Base-by-base conservation (phyloP, 257 asterid species). In the Nicotiana tomentosiformis region DNA sequence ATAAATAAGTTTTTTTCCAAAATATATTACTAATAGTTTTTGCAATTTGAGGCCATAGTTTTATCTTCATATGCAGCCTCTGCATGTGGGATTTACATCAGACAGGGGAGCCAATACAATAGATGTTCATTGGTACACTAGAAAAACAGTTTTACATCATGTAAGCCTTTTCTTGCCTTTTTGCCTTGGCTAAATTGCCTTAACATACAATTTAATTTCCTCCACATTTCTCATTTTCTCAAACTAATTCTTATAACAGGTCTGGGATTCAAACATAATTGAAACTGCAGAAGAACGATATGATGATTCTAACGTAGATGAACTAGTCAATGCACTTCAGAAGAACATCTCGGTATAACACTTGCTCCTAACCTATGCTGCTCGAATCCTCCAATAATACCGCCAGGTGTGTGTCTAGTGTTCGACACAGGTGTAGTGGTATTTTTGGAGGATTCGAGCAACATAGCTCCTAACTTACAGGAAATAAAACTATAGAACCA, bases 181-280 rank as follows among this genome's bases (percentile, higher is more conserved):
- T n/a, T 55, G 29, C 7, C 8, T 84, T 10, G 5, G 1, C 17
- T 11, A 4, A 15, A 35, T 70, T 43, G 49, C 49, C 49, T 43
- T 43, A 0, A 43, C 49, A 8, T 1, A 43, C 0, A 43, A 43
- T 8, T 43, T 43, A 2, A 81, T 17, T 55, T 18, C 3, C 23
- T 30, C 6, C 30, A 37, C 16, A 29, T 4, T 23, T 23, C 26
- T 23, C 26, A 23, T 23, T 14, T 69, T 8, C 20, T n/a, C 56
- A 55, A 68, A 62, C 56, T 72, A 3, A 51, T 23, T 23, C 26
- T 23, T 23, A 23, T 9, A 10, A 77, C 85, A 94, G 96, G 98
- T 91, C 1, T 95, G 99, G 99, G 98, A 93, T 72, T 33, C 67
- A 20, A 91, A n/a, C 91, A 95, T 95, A 67, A 95, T 90, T 2